These are phyloP conservation scores for Neurospora intermedia DNA, from an alignment of 495 filamentous ascomycete genomes.

Conservation along the genomic window DNA sequence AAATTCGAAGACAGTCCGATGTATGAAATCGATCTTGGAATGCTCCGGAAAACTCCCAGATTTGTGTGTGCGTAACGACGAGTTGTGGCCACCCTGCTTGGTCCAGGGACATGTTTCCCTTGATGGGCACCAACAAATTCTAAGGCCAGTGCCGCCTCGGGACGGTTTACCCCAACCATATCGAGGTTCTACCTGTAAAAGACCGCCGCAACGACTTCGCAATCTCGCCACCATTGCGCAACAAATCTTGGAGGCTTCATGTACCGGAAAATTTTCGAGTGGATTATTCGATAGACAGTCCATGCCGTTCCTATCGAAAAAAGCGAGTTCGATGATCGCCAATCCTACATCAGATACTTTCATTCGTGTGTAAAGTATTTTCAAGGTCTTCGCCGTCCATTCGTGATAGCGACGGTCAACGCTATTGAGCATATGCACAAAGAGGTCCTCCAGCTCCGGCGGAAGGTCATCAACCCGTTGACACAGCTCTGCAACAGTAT, in stretches of 20 bases:
- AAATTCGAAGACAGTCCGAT: not conserved
- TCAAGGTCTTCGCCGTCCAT: conserved; percentile 4
- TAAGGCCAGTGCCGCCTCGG: too few relatives aligned
- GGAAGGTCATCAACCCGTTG: conserved; percentile 16
- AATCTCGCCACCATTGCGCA: not conserved
- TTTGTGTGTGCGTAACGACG: not conserved
- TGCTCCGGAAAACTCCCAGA: not conserved
- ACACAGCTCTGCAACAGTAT: conserved; percentile 9
- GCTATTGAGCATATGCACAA: conserved; percentile 15
- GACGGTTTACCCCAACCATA: too few relatives aligned
- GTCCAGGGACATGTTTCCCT: not conserved
- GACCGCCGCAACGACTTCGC: not conserved
- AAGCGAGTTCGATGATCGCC: not conserved
- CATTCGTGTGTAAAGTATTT: not conserved
- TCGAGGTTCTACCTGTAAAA: not conserved
- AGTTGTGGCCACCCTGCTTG: accelerated
- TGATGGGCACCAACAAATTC: not conserved
- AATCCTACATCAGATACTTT: too few relatives aligned
- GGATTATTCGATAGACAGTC: not conserved
- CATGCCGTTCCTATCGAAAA: not conserved
- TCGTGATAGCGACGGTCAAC: conserved; percentile 1
- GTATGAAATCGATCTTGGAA: not conserved
- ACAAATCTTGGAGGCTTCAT: not conserved
- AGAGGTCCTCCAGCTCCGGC: conserved; percentile 17
- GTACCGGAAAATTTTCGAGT: not conserved